These are phyloP conservation scores for Podospora pseudopauciseta DNA, from an alignment of 495 filamentous ascomycete genomes.

Conservation along the genomic window DNA sequence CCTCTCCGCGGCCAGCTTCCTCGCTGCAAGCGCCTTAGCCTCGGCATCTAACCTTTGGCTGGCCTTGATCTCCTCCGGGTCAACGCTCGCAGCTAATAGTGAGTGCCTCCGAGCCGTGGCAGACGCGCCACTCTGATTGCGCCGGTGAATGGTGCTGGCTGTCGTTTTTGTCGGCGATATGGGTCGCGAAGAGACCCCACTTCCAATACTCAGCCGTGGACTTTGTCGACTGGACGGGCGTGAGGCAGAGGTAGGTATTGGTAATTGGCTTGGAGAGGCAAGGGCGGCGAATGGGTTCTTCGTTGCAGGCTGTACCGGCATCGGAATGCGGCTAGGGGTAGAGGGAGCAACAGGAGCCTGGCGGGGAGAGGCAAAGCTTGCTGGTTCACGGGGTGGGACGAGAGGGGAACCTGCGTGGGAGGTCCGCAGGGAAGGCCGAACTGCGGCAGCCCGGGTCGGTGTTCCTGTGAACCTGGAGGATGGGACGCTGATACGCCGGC, in stretches of 20 bases:
- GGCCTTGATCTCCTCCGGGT: conserved; percentile 30
- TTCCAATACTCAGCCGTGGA: conserved; percentile 11
- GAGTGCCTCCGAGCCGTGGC: background rate
- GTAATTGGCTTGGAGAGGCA: conserved; percentile 3
- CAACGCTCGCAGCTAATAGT: conserved; percentile 10
- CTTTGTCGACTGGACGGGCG: conserved; percentile 14
- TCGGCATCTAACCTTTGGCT: conserved; percentile 53
- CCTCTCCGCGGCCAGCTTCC: conserved; percentile 64
- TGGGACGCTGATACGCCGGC: conserved; percentile 39
- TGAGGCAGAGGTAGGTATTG: conserved; percentile 16
- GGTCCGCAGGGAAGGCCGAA: conserved; percentile 33
- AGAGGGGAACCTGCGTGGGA: conserved; percentile 47
- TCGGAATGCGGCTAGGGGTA: conserved; percentile 41
- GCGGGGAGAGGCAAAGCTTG: conserved; percentile 53
- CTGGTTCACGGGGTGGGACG: conserved; percentile 41
- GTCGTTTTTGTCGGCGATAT: conserved; percentile 24
- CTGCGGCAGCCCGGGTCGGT: conserved; percentile 21
- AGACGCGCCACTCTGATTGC: conserved; percentile 33
- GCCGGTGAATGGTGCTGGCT: conserved; percentile 28
- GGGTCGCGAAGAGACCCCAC: conserved; percentile 4
- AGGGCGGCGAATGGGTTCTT: conserved; percentile 11
- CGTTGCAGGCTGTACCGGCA: conserved; percentile 18
- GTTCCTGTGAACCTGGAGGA: conserved; percentile 33
- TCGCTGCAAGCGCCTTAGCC: conserved; percentile 62
- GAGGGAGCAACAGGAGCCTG: conserved; percentile 24